Conservation (phyloP, 2,329 filamentous ascomycete genomes). For the Zymoseptoria tritici region DNA sequence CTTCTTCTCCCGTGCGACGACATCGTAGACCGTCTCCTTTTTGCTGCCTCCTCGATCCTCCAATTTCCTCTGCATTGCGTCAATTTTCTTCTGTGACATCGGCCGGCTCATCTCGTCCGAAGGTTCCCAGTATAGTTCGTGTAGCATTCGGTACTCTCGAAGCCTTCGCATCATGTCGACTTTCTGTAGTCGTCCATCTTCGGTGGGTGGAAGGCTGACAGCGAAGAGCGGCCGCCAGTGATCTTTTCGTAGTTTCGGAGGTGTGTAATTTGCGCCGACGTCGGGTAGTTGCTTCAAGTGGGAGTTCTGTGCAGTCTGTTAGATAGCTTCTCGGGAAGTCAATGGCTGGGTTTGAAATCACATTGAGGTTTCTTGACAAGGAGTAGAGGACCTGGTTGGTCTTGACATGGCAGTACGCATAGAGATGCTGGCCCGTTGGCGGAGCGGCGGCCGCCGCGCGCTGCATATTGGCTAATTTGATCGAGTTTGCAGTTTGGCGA, state of each 20-base stretch:
- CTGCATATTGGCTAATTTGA: background rate
- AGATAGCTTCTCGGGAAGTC: background rate
- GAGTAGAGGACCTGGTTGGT: constrained; percentile 61
- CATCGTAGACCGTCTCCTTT: constrained; percentile 24
- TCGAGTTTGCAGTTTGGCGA: background rate
- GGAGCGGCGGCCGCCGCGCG: too few species aligned
- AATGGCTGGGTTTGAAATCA: constrained; percentile 27
- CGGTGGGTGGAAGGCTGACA: constrained; percentile 46
- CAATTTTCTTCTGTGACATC: constrained; percentile 33
- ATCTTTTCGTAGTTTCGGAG: constrained; percentile 52
- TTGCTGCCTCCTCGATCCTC: constrained; percentile 26
- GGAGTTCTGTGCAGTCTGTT: constrained; percentile 23
- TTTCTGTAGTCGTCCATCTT: constrained; percentile 34
- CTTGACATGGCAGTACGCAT: constrained; percentile 53
- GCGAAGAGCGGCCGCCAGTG: constrained; percentile 56
- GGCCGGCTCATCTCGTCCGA: constrained; percentile 28
- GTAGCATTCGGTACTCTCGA: constrained; percentile 52
- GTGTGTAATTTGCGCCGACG: constrained; percentile 57
- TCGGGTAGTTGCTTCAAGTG: constrained; percentile 52
- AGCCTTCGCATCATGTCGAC: constrained; percentile 51
- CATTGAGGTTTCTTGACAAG: constrained; percentile 48
- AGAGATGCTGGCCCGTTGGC: constrained; percentile 50
- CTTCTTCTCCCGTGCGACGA: constrained; percentile 31
- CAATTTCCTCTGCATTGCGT: constrained; percentile 36
- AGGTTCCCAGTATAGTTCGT: constrained; percentile 47